Percentiles rank a stretch among this genome's conserved stretches.
phyloP scores from a whole-genome alignment of 1,284 basidiomycete genomes.

The Anthracocystis setariae region DNA sequence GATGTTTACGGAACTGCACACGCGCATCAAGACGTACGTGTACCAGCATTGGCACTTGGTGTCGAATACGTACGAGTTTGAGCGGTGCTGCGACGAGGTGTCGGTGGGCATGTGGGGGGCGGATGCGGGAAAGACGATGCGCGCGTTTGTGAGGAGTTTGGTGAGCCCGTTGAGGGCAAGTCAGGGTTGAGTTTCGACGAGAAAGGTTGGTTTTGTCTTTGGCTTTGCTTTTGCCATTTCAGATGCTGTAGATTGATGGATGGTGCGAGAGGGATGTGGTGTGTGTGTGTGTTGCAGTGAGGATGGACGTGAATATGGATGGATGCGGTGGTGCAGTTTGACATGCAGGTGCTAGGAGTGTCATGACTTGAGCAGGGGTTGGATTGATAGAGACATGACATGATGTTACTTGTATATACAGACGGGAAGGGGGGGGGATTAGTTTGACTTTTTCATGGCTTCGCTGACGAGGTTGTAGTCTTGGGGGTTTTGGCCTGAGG shows the following conservation, averaged over 20 bases:
- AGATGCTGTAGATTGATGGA: too few relatives aligned
- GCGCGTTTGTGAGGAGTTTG: slow-evolving; percentile 43
- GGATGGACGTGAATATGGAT: too few relatives aligned
- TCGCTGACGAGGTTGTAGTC: slow-evolving; percentile 53
- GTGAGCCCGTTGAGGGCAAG: slow-evolving; percentile 29
- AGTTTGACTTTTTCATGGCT: slow-evolving; percentile 30
- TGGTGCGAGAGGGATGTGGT: too few relatives aligned
- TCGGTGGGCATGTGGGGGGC: slow-evolving; percentile 57
- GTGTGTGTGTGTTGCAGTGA: too few relatives aligned
- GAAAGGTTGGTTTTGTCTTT: slow-evolving; percentile 1
- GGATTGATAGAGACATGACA: too few relatives aligned
- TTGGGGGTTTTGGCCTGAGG: slow-evolving; percentile 35
- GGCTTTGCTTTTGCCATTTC: too few relatives aligned
- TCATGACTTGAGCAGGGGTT: too few relatives aligned
- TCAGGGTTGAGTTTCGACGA: slow-evolving; percentile 3
- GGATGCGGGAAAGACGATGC: slow-evolving; percentile 50
- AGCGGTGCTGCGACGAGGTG: slow-evolving; percentile 63
- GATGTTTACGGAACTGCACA: slow-evolving; percentile 58
- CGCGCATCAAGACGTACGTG: slow-evolving; percentile 59
- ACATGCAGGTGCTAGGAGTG: too few relatives aligned
- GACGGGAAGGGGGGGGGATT: background rate
- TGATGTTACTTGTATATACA: too few relatives aligned
- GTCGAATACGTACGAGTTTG: slow-evolving; percentile 55
- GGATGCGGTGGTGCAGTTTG: too few relatives aligned
- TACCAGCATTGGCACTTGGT: slow-evolving; percentile 60